Conservation (phyloP, 257 asterid genomes). For the Scutellaria minor region DNA sequence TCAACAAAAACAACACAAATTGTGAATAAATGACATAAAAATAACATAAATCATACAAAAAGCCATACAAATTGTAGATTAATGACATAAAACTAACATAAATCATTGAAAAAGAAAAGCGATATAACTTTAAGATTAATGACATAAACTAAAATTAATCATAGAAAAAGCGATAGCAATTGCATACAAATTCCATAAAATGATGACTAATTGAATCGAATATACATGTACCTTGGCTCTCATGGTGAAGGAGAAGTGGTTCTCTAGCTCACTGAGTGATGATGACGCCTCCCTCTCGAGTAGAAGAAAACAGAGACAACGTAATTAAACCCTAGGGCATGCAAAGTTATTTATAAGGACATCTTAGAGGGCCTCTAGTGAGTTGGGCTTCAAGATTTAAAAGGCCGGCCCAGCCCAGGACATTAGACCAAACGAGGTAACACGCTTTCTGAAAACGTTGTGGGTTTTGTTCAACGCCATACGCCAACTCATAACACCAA, state of each 20-base stretch:
- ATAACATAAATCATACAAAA: not conserved
- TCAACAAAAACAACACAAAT: not conserved
- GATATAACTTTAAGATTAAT: not conserved
- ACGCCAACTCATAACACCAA: not conserved
- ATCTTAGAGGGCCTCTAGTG: conserved; percentile 19
- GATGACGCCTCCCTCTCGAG: conserved; percentile 17
- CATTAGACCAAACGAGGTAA: not conserved
- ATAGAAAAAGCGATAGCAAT: not conserved
- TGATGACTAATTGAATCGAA: too few relatives aligned
- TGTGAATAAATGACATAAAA: not conserved
- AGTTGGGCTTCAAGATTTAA: conserved; percentile 19
- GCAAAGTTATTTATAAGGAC: conserved; percentile 16
- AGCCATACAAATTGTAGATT: too few relatives aligned
- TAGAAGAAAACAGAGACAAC: not conserved
- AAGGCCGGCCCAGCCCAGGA: not conserved
- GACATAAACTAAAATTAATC: too few relatives aligned
- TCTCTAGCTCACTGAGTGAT: not conserved
- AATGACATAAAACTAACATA: not conserved
- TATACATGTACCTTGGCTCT: conserved; percentile 44
- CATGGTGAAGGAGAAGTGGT: conserved; percentile 33
- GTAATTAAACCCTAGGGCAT: conserved; percentile 30
- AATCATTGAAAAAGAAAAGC: not conserved
- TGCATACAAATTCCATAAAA: too few relatives aligned
- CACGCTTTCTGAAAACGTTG: not conserved
- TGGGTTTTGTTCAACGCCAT: not conserved